phyloP scores from a whole-genome alignment of 208 protist genomes.

The Trypanosoma avium region DNA sequence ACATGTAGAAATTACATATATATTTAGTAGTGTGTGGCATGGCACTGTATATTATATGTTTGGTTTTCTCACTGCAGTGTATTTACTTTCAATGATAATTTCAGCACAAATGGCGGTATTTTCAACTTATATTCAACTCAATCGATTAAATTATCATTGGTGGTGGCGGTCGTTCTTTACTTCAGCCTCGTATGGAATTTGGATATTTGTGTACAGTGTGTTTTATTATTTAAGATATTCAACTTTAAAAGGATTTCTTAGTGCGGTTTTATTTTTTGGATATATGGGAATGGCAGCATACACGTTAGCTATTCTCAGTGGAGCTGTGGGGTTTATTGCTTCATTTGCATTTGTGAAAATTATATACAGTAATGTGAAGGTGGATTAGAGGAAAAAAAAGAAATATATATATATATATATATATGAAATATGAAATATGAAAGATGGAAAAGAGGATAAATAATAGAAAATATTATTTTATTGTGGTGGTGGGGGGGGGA shows the following conservation, averaged over 20 bases:
- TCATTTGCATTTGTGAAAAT: slow-evolving; percentile 55
- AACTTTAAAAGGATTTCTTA: slow-evolving; percentile 44
- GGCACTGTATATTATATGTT: slow-evolving; percentile 95
- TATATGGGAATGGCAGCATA: slow-evolving; percentile 52
- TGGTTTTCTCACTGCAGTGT: slow-evolving; percentile 95
- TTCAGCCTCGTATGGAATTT: slow-evolving; percentile 72
- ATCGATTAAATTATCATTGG: slow-evolving; percentile 93
- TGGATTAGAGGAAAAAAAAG: slow-evolving; percentile 31
- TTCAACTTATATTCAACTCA: slow-evolving; percentile 95
- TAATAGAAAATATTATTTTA: background rate
- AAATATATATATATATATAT: background rate
- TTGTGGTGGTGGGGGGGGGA: too few relatives aligned
- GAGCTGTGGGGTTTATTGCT: slow-evolving; percentile 53
- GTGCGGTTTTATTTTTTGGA: slow-evolving; percentile 59
- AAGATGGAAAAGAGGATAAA: slow-evolving; percentile 6
- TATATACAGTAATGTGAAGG: slow-evolving; percentile 52
- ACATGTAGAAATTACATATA: slow-evolving; percentile 97
- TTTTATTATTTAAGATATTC: slow-evolving; percentile 85
- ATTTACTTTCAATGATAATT: slow-evolving; percentile 92
- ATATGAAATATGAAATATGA: too few relatives aligned
- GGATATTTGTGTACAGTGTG: slow-evolving; percentile 91
- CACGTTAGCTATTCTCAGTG: slow-evolving; percentile 41
- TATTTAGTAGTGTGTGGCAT: slow-evolving; percentile 90
- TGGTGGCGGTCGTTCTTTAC: slow-evolving; percentile 95
- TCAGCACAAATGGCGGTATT: slow-evolving; percentile 94